Evolutionary conservation across 208 protist species (phyloP).

Genomic region (Acanthamoeba sp.): DNA sequence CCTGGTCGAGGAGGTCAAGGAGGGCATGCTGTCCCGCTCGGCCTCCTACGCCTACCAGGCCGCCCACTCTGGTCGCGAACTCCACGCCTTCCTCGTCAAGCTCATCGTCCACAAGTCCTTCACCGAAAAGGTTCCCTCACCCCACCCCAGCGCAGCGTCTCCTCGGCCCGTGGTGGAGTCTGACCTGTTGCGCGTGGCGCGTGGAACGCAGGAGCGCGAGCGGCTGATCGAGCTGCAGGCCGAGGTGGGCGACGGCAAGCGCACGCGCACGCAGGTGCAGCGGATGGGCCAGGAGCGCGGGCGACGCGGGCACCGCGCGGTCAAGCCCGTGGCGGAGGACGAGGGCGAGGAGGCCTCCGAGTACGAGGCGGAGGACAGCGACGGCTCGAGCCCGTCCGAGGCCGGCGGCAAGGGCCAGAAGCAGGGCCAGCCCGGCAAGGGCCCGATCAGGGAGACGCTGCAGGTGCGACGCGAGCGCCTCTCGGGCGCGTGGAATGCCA

Average conservation of each 20-base stretch:
- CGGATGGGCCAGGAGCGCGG: conserved; percentile 15
- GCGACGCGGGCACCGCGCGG: not conserved
- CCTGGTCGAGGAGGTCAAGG: conserved; percentile 23
- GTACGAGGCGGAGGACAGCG: not conserved
- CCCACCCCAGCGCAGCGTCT: too few relatives aligned
- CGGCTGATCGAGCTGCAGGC: not conserved
- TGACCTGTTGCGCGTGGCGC: not conserved
- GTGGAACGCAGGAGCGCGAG: not conserved
- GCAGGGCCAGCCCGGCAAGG: not conserved
- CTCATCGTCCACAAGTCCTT: not conserved
- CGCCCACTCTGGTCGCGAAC: conserved; percentile 1
- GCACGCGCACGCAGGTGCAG: conserved; percentile 1
- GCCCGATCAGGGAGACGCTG: not conserved
- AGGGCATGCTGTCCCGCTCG: conserved; percentile 24
- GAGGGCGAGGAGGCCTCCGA: conserved; percentile 4
- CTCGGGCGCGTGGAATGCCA: conserved; percentile 26
- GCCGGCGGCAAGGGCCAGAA: not conserved
- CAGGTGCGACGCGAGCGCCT: not conserved
- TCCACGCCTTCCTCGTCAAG: conserved; percentile 33
- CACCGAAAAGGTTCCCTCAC: not conserved
- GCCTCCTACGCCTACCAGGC: not conserved
- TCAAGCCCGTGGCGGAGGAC: not conserved
- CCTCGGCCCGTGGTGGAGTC: not conserved
- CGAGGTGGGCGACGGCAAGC: conserved; percentile 18
- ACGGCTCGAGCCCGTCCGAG: conserved; percentile 1